Percentiles rank a stretch among this genome's conserved stretches.
phyloP scores from a whole-genome alignment of 2,329 filamentous ascomycete species.

The Chalara sp. region DNA sequence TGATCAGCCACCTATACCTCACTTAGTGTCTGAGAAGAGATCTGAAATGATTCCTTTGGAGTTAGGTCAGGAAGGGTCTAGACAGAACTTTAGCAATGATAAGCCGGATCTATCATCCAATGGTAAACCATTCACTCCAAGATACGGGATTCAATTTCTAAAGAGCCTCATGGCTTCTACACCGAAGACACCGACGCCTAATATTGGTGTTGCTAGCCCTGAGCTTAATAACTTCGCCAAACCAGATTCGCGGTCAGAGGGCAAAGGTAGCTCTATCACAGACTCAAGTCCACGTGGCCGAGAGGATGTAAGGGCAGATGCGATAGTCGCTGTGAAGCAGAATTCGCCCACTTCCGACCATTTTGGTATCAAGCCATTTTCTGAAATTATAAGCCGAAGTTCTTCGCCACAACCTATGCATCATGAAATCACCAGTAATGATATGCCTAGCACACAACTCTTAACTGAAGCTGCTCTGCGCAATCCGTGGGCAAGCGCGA shows the following conservation, averaged over 20 bases:
- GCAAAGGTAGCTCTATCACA: no score
- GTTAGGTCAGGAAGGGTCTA: no score
- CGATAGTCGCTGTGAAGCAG: no score
- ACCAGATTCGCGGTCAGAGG: no score
- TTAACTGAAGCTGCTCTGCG: conserved; percentile 16
- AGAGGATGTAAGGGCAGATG: no score
- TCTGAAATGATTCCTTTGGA: no score
- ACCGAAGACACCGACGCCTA: not conserved
- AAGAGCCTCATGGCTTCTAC: not conserved
- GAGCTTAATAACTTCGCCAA: no score
- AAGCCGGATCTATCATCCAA: no score
- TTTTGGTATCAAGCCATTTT: conserved; percentile 15
- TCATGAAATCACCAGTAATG: not conserved
- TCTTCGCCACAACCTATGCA: conserved; percentile 3
- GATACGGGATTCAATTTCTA: not conserved
- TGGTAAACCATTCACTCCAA: not conserved
- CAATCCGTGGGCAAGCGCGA: conserved; percentile 22
- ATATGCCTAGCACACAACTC: conserved; percentile 15
- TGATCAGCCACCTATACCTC: not conserved
- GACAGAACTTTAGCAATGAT: no score
- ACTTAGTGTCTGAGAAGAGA: no score
- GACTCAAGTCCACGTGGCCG: no score
- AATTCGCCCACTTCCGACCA: conserved; percentile 4
- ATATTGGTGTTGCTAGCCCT: no score
- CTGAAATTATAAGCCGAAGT: conserved; percentile 15